Conservation (phyloP, 2,329 filamentous ascomycete genomes). For the Tetracladium maxilliforme region DNA sequence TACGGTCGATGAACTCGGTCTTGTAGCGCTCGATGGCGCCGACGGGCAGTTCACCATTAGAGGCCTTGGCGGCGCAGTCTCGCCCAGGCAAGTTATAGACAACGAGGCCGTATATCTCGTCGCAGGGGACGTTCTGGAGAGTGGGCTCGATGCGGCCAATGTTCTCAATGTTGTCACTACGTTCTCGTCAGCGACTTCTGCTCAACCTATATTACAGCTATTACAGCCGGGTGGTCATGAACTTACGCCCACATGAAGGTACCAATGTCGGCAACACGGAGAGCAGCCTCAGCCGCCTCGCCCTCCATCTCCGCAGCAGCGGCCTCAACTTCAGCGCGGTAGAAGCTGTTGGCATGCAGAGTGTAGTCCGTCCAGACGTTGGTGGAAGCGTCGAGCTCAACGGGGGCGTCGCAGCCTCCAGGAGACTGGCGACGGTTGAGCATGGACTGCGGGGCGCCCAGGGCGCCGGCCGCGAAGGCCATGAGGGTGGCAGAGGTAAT, state of each 20-base stretch:
- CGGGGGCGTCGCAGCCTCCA: conserved; percentile 8
- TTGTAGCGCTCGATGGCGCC: conserved; percentile 38
- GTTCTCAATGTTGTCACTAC: conserved; percentile 28
- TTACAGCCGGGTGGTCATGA: neutral
- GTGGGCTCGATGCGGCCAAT: conserved; percentile 28
- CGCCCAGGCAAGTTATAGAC: conserved; percentile 50
- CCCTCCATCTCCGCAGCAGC: conserved; percentile 35
- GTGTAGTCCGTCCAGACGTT: conserved; percentile 36
- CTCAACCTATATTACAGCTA: neutral
- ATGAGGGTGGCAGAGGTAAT: no score
- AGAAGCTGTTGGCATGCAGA: conserved; percentile 38
- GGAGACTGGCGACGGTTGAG: no score
- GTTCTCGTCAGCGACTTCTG: conserved; percentile 3
- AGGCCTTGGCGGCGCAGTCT: conserved; percentile 47
- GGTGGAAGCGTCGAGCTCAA: conserved; percentile 9
- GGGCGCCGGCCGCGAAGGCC: no score
- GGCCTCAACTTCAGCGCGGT: conserved; percentile 37
- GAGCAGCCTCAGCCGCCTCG: conserved; percentile 27
- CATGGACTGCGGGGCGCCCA: no score
- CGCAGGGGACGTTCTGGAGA: conserved; percentile 29
- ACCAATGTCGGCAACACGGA: conserved; percentile 27
- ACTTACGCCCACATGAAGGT: conserved; percentile 37
- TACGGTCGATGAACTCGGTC: conserved; percentile 32
- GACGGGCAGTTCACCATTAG: conserved; percentile 45
- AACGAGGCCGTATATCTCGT: conserved; percentile 34